These are phyloP conservation scores for Dalbergia oliveri DNA, from an alignment of 306 rosid genomes.

Conservation along the genomic window DNA sequence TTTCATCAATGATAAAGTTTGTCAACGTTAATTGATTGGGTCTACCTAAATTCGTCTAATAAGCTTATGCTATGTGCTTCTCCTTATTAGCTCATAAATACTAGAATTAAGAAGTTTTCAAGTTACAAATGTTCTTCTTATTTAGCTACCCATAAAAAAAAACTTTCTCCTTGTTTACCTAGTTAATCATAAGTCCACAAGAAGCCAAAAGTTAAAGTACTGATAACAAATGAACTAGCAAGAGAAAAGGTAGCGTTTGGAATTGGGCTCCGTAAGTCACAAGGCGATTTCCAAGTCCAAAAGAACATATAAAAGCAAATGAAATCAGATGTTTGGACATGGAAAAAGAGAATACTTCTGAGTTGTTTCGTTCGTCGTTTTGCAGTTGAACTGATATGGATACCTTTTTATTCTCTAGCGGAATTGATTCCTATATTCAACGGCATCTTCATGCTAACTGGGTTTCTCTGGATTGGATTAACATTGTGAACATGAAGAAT, in stretches of 20 bases:
- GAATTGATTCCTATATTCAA: not conserved
- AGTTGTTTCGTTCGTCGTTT: not conserved
- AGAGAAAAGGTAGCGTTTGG: not conserved
- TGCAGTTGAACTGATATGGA: not conserved
- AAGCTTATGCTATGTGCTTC: not conserved
- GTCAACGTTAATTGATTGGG: not conserved
- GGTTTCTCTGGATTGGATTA: not conserved
- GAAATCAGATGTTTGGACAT: not conserved
- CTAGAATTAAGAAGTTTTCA: not conserved
- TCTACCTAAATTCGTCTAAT: not conserved
- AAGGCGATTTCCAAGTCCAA: not conserved
- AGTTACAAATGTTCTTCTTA: not conserved
- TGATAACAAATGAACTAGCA: not conserved
- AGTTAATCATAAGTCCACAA: not conserved
- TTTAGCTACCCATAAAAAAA: no score
- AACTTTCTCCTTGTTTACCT: not conserved
- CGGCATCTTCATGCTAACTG: not conserved
- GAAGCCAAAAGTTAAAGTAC: not conserved
- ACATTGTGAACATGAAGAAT: conserved; percentile 18
- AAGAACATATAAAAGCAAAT: not conserved
- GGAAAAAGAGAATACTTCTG: not conserved
- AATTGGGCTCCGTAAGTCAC: not conserved
- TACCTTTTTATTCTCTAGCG: not conserved
- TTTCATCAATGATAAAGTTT: not conserved
- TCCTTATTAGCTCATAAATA: not conserved